Conservation (phyloP, 177 flowering plant species). For the Vitis hybrid region DNA sequence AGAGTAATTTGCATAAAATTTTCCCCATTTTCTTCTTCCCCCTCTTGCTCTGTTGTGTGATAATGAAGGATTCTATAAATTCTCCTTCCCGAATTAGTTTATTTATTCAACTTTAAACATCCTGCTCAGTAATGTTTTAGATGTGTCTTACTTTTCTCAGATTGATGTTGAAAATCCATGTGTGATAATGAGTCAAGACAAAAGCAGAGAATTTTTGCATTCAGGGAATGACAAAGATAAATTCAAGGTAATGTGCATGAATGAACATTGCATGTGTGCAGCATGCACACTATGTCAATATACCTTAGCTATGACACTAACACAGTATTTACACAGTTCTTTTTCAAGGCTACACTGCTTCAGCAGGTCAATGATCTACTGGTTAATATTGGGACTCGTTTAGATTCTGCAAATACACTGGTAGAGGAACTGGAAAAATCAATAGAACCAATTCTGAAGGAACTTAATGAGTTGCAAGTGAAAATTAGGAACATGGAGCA, state of each 20-base stretch:
- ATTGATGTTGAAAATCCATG: constrained; percentile 99
- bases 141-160: constrained; percentile 36
- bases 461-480: constrained; percentile 63
- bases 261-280: neutral
- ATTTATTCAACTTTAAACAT: neutral
- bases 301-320: constrained; percentile 14
- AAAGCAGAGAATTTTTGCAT: constrained; percentile 95
- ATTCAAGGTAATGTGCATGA: constrained; percentile 63
- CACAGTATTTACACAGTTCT: constrained; percentile 58
- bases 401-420: constrained; percentile 49
- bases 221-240: constrained; percentile 94
- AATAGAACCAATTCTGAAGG: constrained; percentile 63
- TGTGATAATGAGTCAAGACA: constrained; percentile 97
- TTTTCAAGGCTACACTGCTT: constrained; percentile 94
- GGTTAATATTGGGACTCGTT: constrained; percentile 34
- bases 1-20: no score
- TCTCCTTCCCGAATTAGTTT: no score
- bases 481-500: constrained; percentile 86
- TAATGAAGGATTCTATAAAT: no score
- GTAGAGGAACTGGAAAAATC: constrained; percentile 62
- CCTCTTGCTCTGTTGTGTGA: no score
- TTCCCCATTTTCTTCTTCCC: no score
- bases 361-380: constrained; percentile 81
- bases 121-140: neutral
- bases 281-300: constrained; percentile 1